Conservation (phyloP, 306 rosid genomes). For the Clitoria ternatea region DNA sequence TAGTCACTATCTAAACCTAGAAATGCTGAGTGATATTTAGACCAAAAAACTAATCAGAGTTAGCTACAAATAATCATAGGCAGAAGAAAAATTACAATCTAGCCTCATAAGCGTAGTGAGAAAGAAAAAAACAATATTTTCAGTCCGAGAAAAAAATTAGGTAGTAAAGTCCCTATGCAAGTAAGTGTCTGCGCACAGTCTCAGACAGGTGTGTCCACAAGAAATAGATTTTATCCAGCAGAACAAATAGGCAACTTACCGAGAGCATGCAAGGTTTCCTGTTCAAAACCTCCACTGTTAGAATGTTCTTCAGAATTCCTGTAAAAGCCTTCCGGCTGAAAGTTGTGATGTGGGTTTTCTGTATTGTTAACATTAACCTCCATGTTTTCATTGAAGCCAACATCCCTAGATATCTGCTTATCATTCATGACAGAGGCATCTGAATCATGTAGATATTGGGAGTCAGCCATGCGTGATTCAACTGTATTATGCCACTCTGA, state of each 20-base stretch:
- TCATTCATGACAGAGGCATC: constrained; percentile 59
- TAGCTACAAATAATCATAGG: neutral
- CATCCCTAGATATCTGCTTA: constrained; percentile 23
- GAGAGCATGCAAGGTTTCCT: constrained; percentile 45
- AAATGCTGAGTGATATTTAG: neutral
- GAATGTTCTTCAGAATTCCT: constrained; percentile 41
- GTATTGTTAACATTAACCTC: constrained; percentile 32
- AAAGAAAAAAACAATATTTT: constrained; percentile 7
- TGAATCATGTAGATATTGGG: constrained; percentile 37
- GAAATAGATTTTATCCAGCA: neutral
- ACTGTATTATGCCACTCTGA: constrained; percentile 40
- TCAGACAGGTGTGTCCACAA: neutral
- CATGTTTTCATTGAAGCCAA: constrained; percentile 16
- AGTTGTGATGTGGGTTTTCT: constrained; percentile 31
- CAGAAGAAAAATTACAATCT: neutral
- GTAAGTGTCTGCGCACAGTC: neutral
- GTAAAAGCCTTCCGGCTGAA: constrained; percentile 47
- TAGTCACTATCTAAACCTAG: constrained; percentile 10
- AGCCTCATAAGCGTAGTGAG: constrained; percentile 2
- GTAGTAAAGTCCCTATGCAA: constrained; percentile 13
- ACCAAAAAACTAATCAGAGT: neutral
- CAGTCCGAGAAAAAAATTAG: neutral
- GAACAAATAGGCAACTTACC: constrained; percentile 39
- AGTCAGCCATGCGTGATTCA: constrained; percentile 42
- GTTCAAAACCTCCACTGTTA: constrained; percentile 26